Conservation (phyloP, 371 early-diverging fungal species). For the Mortierella sp. region DNA sequence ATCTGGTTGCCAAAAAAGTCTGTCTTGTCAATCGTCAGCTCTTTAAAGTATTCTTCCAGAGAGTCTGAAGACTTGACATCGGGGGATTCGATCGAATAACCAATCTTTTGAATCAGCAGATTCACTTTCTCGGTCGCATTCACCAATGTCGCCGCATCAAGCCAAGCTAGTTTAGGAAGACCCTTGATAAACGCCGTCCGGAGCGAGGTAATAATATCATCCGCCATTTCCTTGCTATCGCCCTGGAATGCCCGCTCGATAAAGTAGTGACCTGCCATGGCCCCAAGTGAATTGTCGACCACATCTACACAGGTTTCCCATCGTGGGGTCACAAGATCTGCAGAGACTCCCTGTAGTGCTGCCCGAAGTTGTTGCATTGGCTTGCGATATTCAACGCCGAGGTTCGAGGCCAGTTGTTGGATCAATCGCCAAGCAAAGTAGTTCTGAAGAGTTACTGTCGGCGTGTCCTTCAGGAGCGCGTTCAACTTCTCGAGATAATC, state of each 20-base stretch:
- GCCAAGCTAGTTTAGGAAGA: slow-evolving; percentile 60
- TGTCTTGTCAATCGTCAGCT: slow-evolving; percentile 41
- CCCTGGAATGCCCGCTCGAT: slow-evolving; percentile 44
- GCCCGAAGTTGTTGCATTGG: slow-evolving; percentile 38
- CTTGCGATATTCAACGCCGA: slow-evolving; percentile 54
- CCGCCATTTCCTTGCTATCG: slow-evolving; percentile 55
- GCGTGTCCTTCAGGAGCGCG: slow-evolving; percentile 51
- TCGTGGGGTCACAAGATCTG: slow-evolving; percentile 32
- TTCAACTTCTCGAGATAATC: slow-evolving; percentile 58
- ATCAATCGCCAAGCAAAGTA: slow-evolving; percentile 64
- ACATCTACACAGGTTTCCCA: slow-evolving; percentile 50
- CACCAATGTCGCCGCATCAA: slow-evolving; percentile 61
- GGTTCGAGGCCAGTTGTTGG: slow-evolving; percentile 29
- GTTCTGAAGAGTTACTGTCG: slow-evolving; percentile 52
- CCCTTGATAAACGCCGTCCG: slow-evolving; percentile 54
- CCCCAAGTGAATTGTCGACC: slow-evolving; percentile 25
- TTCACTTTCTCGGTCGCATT: slow-evolving; percentile 65
- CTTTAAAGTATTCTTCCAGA: slow-evolving; percentile 59
- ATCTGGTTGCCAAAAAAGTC: slow-evolving; percentile 62
- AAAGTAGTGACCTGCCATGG: slow-evolving; percentile 48
- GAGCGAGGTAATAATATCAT: slow-evolving; percentile 57
- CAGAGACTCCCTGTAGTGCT: slow-evolving; percentile 33
- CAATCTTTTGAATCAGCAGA: slow-evolving; percentile 60
- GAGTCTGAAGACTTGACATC: slow-evolving; percentile 59
- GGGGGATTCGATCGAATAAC: slow-evolving; percentile 61